Evolutionary conservation across 164 flowering plant species (phyloP), one percentile per base, ranked within the genome.

Genomic region (Macadamia integrifolia): DNA sequence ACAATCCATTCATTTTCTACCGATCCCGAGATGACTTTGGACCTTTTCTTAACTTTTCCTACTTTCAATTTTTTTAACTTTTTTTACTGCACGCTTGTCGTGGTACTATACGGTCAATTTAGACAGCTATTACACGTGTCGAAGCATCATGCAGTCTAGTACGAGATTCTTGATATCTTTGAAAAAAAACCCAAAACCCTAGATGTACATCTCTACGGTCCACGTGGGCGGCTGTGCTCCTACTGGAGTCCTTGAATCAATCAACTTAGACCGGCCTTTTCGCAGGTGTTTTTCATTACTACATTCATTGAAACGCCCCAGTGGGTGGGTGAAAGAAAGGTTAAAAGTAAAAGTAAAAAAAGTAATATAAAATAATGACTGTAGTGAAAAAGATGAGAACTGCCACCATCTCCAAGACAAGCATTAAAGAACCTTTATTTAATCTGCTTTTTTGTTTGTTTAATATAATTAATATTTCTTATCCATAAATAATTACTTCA

Each of bases 21-120:
- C 43, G 66, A 62, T 69, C 66, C 65, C 71, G 28, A 69, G 3
- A 48, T 60, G 8, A 61, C 60, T 61, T 35, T 35, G 40, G 40
- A 35, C 40, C 40, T 35, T 35, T 35, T 35, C 5, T 35, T 35
- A 35, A 35, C 40, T 35, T 35, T 35, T 35, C 40, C 40, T 35
- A 35, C 40, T 35, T 35, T 35, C 5, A 35, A 35, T 35, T 35
- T 2, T 53, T 53, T 49, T 18, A 7, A 35, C 58, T 35, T n/a
- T 31, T 49, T 68, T 61, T 28, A 35, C 65, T 40, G 66, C 66
- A 53, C 61, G 61, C 61, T 60, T 5, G 5, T 35, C 66, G 52
- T 69, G 60, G 48, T 61, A 52, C 31, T 1, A 9, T 14, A 15
- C n/a, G 15, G 7, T 35, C 40, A 9, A 46, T 9, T 46, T 46